These are phyloP conservation scores for Cephaloascus albidus DNA, from an alignment of 805 yeast species.

Conservation along the genomic window DNA sequence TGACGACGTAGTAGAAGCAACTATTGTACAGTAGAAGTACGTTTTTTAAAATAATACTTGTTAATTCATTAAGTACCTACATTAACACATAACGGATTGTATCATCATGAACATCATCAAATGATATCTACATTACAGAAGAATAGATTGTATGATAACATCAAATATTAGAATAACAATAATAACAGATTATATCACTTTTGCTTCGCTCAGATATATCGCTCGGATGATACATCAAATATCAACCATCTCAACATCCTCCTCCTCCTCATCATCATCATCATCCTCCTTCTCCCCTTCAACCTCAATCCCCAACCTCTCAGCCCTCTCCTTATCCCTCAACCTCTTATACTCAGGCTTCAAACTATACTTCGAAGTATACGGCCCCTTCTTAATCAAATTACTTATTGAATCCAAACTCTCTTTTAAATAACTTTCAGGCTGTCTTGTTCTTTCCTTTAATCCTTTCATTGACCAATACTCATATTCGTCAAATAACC, in stretches of 20 bases:
- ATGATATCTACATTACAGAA: no score
- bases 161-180: no score
- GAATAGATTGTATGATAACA: no score
- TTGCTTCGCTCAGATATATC: no score
- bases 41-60: no score
- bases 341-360: constrained; percentile 83
- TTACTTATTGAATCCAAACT: constrained; percentile 84
- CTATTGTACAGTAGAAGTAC: no score
- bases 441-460: constrained; percentile 90
- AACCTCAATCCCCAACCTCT: constrained; percentile 42
- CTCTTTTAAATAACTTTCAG: constrained; percentile 87
- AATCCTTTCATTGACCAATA: constrained; percentile 95
- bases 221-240: no score
- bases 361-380: constrained; percentile 83
- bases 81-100: no score
- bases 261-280: constrained; percentile 56
- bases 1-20: no score
- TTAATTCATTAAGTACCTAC: no score
- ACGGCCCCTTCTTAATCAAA: constrained; percentile 90
- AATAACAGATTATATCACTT: no score
- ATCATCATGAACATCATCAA: no score
- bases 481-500: constrained; percentile 87
- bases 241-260: constrained; percentile 72
- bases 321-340: constrained; percentile 69
- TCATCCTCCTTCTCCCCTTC: constrained; percentile 29